Evolutionary conservation across 805 yeast genomes (phyloP), one percentile per base, ranked within the genome.

Genomic region (Wickerhamomyces chambardii): DNA sequence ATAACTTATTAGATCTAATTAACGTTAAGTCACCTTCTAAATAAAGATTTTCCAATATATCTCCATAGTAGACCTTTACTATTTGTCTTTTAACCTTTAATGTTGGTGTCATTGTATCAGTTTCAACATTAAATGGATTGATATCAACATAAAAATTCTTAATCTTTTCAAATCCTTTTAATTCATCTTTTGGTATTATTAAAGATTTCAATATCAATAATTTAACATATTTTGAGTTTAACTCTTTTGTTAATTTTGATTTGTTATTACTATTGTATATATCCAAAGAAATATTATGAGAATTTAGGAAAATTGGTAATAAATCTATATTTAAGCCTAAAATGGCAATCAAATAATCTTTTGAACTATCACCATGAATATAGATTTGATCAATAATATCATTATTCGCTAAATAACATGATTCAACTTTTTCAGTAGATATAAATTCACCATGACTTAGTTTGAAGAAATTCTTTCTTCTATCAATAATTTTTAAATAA

Each of bases 401-500:
- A 42, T 63, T 59, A 9, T 51, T 48, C 0, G 76, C 56, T 19
- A 72, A 53, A 49, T 77, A 76, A 10, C 58, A 56, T 47, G 72
- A 73, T 46, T 78, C 84, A 40, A 78, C 68, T 53, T 68, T 73
- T 45, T 78, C 85, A 8, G 83, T 83, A 4, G 82, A 74, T 33
- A 78, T 66, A 48, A 77, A 78, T 55, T 68, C 74, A 25, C 74
- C 74, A 46, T 68, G 74, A 14, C 68, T 61, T 32, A 68, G 54
- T 63, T 78, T 78, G 66, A 78, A 78, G 50, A 78, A 71, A 54
- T 78, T 81, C 60, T 78, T 78, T 32, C 73, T 75, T 34, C 85
- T 63, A 47, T 76, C 83, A 35, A 76, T 69, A 39, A 77, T 70
- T 41, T 46, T 56, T 35, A 58, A 53, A n/a, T n/a, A n/a, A n/a